Conservation (phyloP, 2,329 filamentous ascomycete species). For the Trematosphaeria pertusa region DNA sequence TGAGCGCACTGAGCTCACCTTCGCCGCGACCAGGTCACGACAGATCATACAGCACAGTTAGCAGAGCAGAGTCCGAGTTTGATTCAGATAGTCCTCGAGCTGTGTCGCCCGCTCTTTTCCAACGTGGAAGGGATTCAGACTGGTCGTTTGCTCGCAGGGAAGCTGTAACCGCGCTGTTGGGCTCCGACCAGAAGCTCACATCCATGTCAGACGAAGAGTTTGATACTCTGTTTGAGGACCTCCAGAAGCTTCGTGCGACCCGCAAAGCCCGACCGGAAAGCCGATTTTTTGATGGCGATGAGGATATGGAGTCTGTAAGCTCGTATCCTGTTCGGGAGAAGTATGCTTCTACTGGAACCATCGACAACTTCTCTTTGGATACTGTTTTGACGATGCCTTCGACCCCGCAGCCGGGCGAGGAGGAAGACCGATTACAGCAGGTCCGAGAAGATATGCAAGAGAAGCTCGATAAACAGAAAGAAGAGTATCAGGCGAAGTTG, state of each 20-base stretch:
- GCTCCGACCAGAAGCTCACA: slow-evolving; percentile 88
- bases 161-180: slow-evolving; percentile 88
- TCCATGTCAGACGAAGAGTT: slow-evolving; percentile 92
- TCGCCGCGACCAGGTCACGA: slow-evolving; percentile 73
- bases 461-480: slow-evolving; percentile 83
- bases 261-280: slow-evolving; percentile 71
- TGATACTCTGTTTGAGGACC: slow-evolving; percentile 90
- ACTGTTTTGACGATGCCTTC: slow-evolving; percentile 94
- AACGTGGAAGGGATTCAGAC: slow-evolving; percentile 79
- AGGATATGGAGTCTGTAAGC: slow-evolving; percentile 86
- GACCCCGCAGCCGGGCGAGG: slow-evolving; percentile 78
- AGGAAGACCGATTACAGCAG: slow-evolving; percentile 76
- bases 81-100: slow-evolving; percentile 75
- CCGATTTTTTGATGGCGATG: slow-evolving; percentile 67
- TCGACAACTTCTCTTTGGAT: slow-evolving; percentile 96
- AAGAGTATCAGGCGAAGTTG: slow-evolving; percentile 79
- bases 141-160: slow-evolving; percentile 94
- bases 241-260: slow-evolving; percentile 86
- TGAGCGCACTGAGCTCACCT: slow-evolving; percentile 69
- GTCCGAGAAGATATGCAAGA: slow-evolving; percentile 83
- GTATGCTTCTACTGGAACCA: slow-evolving; percentile 90
- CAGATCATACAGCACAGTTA: slow-evolving; percentile 68
- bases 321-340: slow-evolving; percentile 92
- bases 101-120: slow-evolving; percentile 76
- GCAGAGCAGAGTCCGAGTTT: slow-evolving; percentile 78